phyloP scores from a whole-genome alignment of 192 early-diverging fungal species.

The Mortierella hygrophila region DNA sequence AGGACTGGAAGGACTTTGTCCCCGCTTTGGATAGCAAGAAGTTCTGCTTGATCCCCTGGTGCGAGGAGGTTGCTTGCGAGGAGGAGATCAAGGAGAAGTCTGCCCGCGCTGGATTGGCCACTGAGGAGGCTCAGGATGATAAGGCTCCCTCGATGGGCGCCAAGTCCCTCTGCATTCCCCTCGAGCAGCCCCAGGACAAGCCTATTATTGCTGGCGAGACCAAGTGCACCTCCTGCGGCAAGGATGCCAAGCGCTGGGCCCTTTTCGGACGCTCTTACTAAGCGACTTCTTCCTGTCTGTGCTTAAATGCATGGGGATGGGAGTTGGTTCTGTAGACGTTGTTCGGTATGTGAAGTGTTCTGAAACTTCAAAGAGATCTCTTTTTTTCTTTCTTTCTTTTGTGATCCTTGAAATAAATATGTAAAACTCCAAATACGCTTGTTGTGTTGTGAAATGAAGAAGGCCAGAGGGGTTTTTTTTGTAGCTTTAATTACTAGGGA shows the following conservation, averaged over 20 bases:
- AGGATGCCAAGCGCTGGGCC: slow-evolving; percentile 82
- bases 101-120: slow-evolving; percentile 71
- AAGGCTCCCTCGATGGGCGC: slow-evolving; percentile 99
- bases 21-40: slow-evolving; percentile 90
- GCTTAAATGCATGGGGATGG: not conserved
- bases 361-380: not conserved
- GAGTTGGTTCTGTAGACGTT: too few species aligned
- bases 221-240: slow-evolving; percentile 88
- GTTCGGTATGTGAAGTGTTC: not conserved
- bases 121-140: slow-evolving; percentile 87
- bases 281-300: not conserved
- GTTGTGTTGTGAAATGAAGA: not conserved
- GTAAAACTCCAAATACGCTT: not conserved
- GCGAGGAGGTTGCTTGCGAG: slow-evolving; percentile 91
- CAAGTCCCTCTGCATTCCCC: slow-evolving; percentile 98
- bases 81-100: slow-evolving; percentile 96
- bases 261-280: slow-evolving; percentile 91
- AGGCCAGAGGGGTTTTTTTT: not conserved
- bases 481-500: not conserved
- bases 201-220: slow-evolving; percentile 86
- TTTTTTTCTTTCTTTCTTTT: slow-evolving; percentile 7
- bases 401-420: not conserved
- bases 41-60: slow-evolving; percentile 94
- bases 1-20: slow-evolving; percentile 95
- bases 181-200: slow-evolving; percentile 90